phyloP scores from a whole-genome alignment of 1,139 yeast species.

The Blastobotrys apis region DNA sequence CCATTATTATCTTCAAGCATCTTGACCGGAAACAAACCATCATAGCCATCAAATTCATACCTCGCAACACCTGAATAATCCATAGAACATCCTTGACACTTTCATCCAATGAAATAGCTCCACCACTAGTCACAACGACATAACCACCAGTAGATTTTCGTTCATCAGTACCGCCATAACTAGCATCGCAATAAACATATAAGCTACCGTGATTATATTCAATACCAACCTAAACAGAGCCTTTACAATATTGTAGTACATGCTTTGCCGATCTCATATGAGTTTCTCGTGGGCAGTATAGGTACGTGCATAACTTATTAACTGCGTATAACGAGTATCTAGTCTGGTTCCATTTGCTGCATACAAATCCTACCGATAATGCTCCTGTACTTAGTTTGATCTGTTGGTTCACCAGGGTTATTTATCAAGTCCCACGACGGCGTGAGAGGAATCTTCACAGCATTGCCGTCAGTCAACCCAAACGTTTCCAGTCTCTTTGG shows the following conservation, averaged over 20 bases:
- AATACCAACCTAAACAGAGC: conserved; percentile 14
- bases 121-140: conserved; percentile 15
- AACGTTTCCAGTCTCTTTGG: conserved; percentile 8
- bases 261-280: conserved; percentile 20
- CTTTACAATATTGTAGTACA: conserved; percentile 18
- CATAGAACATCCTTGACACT: conserved; percentile 8
- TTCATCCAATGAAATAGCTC: conserved; percentile 15
- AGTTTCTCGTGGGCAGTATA: conserved; percentile 15
- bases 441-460: conserved; percentile 9
- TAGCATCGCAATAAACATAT: conserved; percentile 19
- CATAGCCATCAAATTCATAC: not conserved
- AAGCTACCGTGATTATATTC: conserved; percentile 5
- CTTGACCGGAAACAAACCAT: not conserved
- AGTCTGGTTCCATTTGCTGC: not conserved
- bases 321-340: not conserved
- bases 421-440: conserved; percentile 5
- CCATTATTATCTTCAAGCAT: conserved; percentile 1
- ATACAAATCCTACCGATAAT: conserved; percentile 5
- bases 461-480: conserved; percentile 13
- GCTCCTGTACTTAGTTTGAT: conserved; percentile 18
- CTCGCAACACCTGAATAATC: conserved; percentile 1
- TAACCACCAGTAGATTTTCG: conserved; percentile 21
- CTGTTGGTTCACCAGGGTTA: conserved; percentile 6
- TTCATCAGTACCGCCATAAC: conserved; percentile 15
- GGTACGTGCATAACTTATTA: not conserved